Base-by-base conservation (phyloP, 768 basidiomycete species). In the Mycena filopes region DNA sequence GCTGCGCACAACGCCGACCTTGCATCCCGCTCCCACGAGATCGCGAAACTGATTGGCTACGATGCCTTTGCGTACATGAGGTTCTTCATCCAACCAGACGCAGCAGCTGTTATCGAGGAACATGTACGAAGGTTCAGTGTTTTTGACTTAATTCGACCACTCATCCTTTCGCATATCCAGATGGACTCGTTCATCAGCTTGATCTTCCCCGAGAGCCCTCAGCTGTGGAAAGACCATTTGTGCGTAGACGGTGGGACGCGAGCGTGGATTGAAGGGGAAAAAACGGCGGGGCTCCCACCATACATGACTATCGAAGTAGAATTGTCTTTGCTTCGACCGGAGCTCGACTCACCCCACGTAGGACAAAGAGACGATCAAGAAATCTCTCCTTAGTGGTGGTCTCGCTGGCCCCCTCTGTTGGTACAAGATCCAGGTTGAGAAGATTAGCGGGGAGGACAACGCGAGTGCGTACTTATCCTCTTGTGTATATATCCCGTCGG, bases 161-260 rank as follows among this genome's bases (percentile, higher is more conserved):
- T 21, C n/a, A 23, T 23, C 36, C 42, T 7, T 28, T 20, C 18
- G 40, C 5, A n/a, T n/a, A n/a, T n/a, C 4, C 57, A 83, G 79
- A 70, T 78, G 29, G 82, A 83, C 28, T 80, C 79, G 0, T 83
- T 83, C 72, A 75, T 74, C 31, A 76, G 69, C 38, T 25, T 79
- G 6, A 0, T 80, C 7, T 77, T 77, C 50, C 68, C 80, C 0
- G 68, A 68, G 11, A 80, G 81, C 51, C 76, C 79, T 0, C 76
- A 74, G 60, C 60, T 78, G 40, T 80, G 80, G 79, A 72, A 69
- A 18, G 77, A 76, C 3, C 65, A 81, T 43, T 58, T 84, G 23
- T 75, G 76, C 5, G 80, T 78, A 1, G 61, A 71, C 2, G 83
- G 82, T 11, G 78, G 74, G 25, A 59, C 79, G 5, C 73, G 72